Evolutionary conservation across 768 basidiomycete genomes (phyloP), one percentile per base, ranked within the genome.

Genomic region (Butyriboletus loyo): DNA sequence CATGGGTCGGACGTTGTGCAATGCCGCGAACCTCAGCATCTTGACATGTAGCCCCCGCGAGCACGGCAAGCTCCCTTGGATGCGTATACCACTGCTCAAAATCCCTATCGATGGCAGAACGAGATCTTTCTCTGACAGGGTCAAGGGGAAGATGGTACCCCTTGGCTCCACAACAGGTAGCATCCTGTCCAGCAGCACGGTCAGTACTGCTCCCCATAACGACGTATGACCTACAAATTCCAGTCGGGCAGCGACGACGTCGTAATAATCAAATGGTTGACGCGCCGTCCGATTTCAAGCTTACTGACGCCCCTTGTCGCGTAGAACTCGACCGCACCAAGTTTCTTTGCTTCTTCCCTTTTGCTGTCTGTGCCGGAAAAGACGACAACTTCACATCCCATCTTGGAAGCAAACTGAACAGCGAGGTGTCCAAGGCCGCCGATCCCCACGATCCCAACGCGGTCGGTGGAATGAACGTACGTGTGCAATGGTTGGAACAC

Each of bases 391-490:
- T 67, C 66, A 19, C 70, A 71, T 14, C 73, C 73, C 68, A 73
- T 73, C 57, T 72, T 75, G 31, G 67, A 53, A 4, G 72, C 70
- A 52, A 74, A 74, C 38, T 73, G 70, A 31, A 74, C 66, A 7
- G 68, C 71, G 30, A 74, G 69, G 38, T 74, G 73, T 8, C 73
- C 71, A 15, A 74, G 65, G 7, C 73, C 72, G 2, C 73, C 73
- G 22, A 75, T 9, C 0, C 71, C 72, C 4, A 72, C 55, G 2
- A 73, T 48, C 0, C 68, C 70, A 3, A 75, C 68, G 8, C 72
- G 65, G 38, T 72, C 68, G 8, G 70, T 65, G 11, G 66, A 46
- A 3, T 54, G 66, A 24, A 69, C 59, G 28, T 63, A 54, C 44
- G 59, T 49, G 32, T 67, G 34, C 55, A 68, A 31, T 4, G 65